Conservation (phyloP, 2,329 filamentous ascomycete species). For the Aspergillus fischeri region DNA sequence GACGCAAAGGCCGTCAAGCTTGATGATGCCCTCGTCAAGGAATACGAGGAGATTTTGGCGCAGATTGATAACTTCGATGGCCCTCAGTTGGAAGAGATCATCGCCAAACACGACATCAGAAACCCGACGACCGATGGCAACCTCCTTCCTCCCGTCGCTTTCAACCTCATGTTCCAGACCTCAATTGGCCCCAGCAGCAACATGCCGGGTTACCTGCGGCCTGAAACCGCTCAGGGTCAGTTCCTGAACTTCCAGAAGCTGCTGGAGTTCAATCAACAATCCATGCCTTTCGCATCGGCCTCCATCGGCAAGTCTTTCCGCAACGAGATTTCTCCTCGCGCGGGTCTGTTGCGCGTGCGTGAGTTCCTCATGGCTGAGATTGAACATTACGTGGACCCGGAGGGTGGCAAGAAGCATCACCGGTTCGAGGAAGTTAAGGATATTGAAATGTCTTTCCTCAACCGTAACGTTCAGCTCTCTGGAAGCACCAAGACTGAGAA, state of each 20-base stretch:
- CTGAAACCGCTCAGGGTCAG: conserved; percentile 96
- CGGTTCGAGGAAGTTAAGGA: conserved; percentile 84
- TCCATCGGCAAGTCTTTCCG: conserved; percentile 97
- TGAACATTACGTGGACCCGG: conserved; percentile 94
- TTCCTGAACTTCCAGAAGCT: conserved; percentile 97
- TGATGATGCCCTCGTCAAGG: conserved; percentile 76
- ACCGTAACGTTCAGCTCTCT: conserved; percentile 77
- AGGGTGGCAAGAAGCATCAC: conserved; percentile 88
- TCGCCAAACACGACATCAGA: conserved; percentile 85
- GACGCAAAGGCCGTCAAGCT: conserved; percentile 76
- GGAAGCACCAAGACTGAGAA: conserved; percentile 74
- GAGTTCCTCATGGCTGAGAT: conserved; percentile 99
- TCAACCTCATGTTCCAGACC: conserved; percentile 99
- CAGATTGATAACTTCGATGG: conserved; percentile 95
- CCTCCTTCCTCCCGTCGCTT: conserved; percentile 76
- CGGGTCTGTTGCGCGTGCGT: conserved; percentile 86
- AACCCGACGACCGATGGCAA: conserved; percentile 77
- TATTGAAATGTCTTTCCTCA: conserved; percentile 76
- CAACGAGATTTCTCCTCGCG: conserved; percentile 93
- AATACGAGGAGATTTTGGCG: conserved; percentile 88
- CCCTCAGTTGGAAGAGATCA: conserved; percentile 77
- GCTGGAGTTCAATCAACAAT: conserved; percentile 89
- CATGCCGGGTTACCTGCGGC: conserved; percentile 76
- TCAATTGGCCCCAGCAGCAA: conserved; percentile 90
- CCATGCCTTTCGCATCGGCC: conserved; percentile 95